phyloP scores from a whole-genome alignment of 1,284 basidiomycete genomes.

The Ustilago curta region DNA sequence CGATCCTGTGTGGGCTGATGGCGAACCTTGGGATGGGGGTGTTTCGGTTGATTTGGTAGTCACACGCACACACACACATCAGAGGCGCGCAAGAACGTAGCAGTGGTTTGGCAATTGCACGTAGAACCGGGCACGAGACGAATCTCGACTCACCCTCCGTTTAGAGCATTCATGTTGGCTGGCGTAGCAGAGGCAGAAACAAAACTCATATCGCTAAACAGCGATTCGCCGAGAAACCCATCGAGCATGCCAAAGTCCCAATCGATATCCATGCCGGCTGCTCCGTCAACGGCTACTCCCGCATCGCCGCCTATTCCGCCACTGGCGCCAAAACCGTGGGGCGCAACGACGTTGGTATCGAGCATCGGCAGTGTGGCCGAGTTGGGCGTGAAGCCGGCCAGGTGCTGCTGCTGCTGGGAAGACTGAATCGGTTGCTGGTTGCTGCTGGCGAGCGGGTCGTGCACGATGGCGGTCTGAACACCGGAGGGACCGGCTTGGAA shows the following conservation, averaged over 20 bases:
- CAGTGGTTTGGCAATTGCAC: background rate
- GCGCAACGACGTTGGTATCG: background rate
- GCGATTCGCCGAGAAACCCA: slow-evolving; percentile 40
- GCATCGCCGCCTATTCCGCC: background rate
- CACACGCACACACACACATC: background rate
- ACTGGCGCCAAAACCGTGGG: background rate
- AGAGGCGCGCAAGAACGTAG: too few relatives aligned
- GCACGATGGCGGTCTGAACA: slow-evolving; percentile 43
- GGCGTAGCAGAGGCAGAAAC: slow-evolving; percentile 27
- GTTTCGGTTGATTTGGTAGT: slow-evolving; percentile 47
- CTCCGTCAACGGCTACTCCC: background rate
- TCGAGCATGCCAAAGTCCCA: slow-evolving; percentile 53
- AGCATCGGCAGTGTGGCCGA: background rate
- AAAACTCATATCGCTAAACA: slow-evolving; percentile 55
- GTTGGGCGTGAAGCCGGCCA: background rate
- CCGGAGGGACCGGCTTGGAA: slow-evolving; percentile 52
- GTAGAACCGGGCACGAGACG: background rate
- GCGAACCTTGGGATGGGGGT: slow-evolving; percentile 42
- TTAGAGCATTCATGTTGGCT: background rate
- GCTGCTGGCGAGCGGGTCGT: slow-evolving; percentile 6
- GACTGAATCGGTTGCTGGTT: background rate
- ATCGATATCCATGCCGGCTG: slow-evolving; percentile 22
- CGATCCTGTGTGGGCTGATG: slow-evolving; percentile 33
- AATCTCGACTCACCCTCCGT: background rate
- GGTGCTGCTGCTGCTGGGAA: slow-evolving; percentile 1